Percentiles rank a stretch among this genome's conserved stretches.
These are phyloP conservation scores for Trametes cinnabarina DNA, from an alignment of 768 basidiomycete species.

Conservation along the genomic window DNA sequence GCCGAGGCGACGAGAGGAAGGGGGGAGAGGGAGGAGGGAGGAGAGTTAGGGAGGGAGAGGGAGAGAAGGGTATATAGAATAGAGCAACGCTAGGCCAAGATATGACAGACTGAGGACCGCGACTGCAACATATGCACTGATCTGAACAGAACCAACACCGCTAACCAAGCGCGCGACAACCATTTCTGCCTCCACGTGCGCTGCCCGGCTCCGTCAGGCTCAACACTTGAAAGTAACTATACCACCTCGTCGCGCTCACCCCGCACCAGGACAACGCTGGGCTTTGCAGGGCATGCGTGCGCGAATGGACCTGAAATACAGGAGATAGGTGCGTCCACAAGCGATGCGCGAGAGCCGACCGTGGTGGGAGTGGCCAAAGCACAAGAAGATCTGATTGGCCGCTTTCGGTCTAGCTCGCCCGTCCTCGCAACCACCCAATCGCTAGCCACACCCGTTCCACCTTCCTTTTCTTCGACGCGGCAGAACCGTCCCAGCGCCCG, in stretches of 20 bases:
- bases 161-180: conserved; percentile 4
- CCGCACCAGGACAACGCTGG: too few species aligned
- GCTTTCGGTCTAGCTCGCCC: neutral
- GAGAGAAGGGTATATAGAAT: neutral
- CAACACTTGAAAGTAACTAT: too few species aligned
- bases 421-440: conserved; percentile 1
- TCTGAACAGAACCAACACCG: neutral
- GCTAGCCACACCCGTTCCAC: neutral
- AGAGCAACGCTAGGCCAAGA: neutral
- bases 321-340: neutral
- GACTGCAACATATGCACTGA: conserved; percentile 5
- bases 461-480: conserved; percentile 2
- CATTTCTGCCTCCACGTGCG: conserved; percentile 7
- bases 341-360: too few species aligned
- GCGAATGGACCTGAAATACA: neutral
- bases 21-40: neutral
- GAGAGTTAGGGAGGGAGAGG: conserved; percentile 5
- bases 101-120: neutral
- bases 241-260: too few species aligned
- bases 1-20: neutral
- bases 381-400: conserved; percentile 5
- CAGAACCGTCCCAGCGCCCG: neutral
- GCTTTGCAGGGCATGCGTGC: too few species aligned
- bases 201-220: too few species aligned
- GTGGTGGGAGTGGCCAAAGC: neutral